Evolutionary conservation across 257 asterid species (phyloP).

Genomic region (Solanum chmielewskii): DNA sequence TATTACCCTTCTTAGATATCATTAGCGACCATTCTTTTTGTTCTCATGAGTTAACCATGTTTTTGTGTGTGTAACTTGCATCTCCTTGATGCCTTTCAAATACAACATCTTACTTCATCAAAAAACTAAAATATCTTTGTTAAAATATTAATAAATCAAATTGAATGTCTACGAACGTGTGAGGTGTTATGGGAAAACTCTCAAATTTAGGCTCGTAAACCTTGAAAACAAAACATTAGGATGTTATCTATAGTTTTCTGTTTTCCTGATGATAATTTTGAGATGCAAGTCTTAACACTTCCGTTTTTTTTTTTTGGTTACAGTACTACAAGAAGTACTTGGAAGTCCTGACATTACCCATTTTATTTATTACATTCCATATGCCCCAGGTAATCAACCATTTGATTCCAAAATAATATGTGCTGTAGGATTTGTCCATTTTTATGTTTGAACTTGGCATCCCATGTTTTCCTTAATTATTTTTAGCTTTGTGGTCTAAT

Average conservation of each 20-base stretch:
- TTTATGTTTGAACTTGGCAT: slow-evolving; percentile 1
- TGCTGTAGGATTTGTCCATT: not conserved
- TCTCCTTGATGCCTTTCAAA: not conserved
- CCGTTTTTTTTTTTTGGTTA: slow-evolving; percentile 1
- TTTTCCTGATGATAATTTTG: not conserved
- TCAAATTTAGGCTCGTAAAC: not conserved
- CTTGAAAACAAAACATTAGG: not conserved
- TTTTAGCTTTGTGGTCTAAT: not conserved
- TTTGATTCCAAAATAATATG: not conserved
- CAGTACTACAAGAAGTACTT: slow-evolving; percentile 59
- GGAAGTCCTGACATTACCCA: slow-evolving; percentile 58
- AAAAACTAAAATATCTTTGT: not conserved
- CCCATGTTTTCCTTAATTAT: not conserved
- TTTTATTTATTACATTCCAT: slow-evolving; percentile 45
- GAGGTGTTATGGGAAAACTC: not conserved
- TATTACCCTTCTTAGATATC: not conserved
- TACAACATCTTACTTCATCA: not conserved
- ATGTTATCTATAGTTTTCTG: not conserved
- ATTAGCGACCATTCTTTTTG: not conserved
- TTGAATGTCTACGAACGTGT: not conserved
- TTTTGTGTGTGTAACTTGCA: not conserved
- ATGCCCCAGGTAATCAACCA: slow-evolving; percentile 56
- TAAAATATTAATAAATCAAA: no score
- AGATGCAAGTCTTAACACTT: not conserved
- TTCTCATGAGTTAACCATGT: not conserved